Conservation (phyloP, 2,329 filamentous ascomycete species). For the Fusarium tjaetaba region DNA sequence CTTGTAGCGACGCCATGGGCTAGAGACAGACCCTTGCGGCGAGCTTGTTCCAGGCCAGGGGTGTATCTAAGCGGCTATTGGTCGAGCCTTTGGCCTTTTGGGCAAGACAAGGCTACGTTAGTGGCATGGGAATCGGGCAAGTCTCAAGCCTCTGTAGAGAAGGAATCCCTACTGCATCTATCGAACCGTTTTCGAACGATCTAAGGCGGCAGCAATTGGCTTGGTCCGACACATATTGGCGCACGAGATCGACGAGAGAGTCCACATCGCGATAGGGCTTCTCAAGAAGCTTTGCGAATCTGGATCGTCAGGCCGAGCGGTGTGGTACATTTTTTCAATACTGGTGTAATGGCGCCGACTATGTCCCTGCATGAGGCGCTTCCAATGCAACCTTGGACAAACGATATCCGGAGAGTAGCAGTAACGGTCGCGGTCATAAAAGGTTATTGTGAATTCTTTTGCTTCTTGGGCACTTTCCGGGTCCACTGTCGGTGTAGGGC, state of each 20-base stretch:
- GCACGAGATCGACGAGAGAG: slow-evolving; percentile 23
- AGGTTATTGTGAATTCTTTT: slow-evolving; percentile 4
- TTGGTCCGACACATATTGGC: slow-evolving; percentile 18
- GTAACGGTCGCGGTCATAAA: neutral
- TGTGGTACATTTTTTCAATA: slow-evolving; percentile 16
- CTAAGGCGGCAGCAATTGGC: slow-evolving; percentile 10
- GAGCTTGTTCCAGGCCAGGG: slow-evolving; percentile 46
- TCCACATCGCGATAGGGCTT: slow-evolving; percentile 20
- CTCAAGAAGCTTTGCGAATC: slow-evolving; percentile 1
- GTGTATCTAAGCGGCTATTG: slow-evolving; percentile 40
- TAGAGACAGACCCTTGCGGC: slow-evolving; percentile 37
- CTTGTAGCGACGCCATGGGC: slow-evolving; percentile 41
- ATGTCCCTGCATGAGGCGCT: slow-evolving; percentile 35
- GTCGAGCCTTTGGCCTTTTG: slow-evolving; percentile 29
- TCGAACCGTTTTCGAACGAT: slow-evolving; percentile 33
- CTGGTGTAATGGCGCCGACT: slow-evolving; percentile 7
- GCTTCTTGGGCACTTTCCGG: neutral
- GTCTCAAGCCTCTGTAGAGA: slow-evolving; percentile 29
- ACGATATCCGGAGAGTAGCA: neutral
- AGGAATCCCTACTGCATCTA: slow-evolving; percentile 20
- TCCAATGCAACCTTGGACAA: slow-evolving; percentile 21
- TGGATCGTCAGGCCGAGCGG: slow-evolving; percentile 15
- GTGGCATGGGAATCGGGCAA: slow-evolving; percentile 11
- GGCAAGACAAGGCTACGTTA: slow-evolving; percentile 28
- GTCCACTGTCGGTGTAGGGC: slow-evolving; percentile 2